phyloP scores from a whole-genome alignment of 768 basidiomycete genomes.

The Lactifluus piperatus region DNA sequence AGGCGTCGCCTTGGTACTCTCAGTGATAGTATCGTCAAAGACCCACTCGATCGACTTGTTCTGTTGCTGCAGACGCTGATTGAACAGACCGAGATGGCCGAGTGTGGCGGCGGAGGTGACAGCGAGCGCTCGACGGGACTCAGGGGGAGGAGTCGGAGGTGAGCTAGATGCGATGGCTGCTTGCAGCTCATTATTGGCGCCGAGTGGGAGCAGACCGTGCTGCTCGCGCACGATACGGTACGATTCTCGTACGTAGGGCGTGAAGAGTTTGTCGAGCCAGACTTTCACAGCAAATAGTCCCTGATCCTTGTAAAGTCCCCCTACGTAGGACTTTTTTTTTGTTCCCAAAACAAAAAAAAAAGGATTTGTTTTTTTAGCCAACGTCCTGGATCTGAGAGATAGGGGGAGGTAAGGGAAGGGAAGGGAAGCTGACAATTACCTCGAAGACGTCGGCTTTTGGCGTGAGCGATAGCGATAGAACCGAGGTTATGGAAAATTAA shows the following conservation, averaged over 20 bases:
- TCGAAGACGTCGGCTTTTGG: slow-evolving; percentile 68
- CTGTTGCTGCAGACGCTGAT: slow-evolving; percentile 60
- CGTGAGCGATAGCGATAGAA: background rate
- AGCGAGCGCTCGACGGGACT: background rate
- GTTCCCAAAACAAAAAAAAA: no score
- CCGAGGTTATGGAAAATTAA: background rate
- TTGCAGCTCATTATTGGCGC: slow-evolving; percentile 25
- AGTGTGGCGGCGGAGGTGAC: slow-evolving; percentile 26
- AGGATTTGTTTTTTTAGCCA: background rate
- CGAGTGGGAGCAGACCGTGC: slow-evolving; percentile 48
- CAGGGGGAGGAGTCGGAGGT: slow-evolving; percentile 16
- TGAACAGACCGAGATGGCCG: slow-evolving; percentile 75
- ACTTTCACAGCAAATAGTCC: slow-evolving; percentile 45
- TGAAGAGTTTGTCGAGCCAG: slow-evolving; percentile 59
- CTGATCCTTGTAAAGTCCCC: slow-evolving; percentile 67
- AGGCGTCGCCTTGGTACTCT: slow-evolving; percentile 57
- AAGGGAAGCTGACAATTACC: slow-evolving; percentile 40
- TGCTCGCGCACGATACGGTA: slow-evolving; percentile 57
- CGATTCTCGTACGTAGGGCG: slow-evolving; percentile 51
- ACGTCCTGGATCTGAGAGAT: background rate
- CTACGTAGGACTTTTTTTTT: slow-evolving; percentile 68
- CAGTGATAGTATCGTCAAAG: slow-evolving; percentile 41
- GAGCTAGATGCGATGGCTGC: slow-evolving; percentile 21
- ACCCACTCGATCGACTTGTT: slow-evolving; percentile 60
- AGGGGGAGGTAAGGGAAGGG: background rate